A percentile compares a stretch with the other conserved stretches of the same genome.
phyloP scores from a whole-genome alignment of 1,139 yeast species.

The Taiozyma sp. region DNA sequence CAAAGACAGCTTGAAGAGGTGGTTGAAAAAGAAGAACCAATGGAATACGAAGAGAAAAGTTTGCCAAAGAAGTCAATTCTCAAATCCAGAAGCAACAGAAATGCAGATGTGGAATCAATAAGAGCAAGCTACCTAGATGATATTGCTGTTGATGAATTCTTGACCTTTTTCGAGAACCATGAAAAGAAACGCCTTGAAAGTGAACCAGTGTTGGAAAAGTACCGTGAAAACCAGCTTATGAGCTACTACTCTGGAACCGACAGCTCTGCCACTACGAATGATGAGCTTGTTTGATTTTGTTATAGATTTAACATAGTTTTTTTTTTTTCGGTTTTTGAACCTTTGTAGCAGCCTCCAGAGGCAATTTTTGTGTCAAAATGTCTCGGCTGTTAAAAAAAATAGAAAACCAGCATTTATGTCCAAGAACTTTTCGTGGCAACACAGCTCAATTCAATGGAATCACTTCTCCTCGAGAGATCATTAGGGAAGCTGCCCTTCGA shows the following conservation, averaged over 20 bases:
- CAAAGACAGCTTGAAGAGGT: not conserved
- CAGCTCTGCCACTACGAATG: not conserved
- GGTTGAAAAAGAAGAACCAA: not conserved
- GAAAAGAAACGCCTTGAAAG: slow-evolving; percentile 26
- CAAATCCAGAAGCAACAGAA: slow-evolving; percentile 26
- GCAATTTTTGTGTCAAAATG: not conserved
- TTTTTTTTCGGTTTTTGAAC: not conserved
- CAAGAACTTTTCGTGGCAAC: not conserved
- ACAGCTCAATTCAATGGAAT: slow-evolving; percentile 9
- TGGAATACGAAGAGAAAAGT: not conserved
- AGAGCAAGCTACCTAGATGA: slow-evolving; percentile 27
- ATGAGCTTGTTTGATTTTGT: not conserved
- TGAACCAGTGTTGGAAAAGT: slow-evolving; percentile 24
- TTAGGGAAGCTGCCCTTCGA: slow-evolving; percentile 10
- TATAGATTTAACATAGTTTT: not conserved
- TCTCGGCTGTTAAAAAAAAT: not conserved
- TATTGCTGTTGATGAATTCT: slow-evolving; percentile 27
- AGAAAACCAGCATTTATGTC: not conserved
- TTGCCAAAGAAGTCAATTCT: slow-evolving; percentile 23
- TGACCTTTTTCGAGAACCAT: slow-evolving; percentile 26
- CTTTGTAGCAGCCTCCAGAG: not conserved
- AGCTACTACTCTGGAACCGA: slow-evolving; percentile 21
- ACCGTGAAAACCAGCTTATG: slow-evolving; percentile 27
- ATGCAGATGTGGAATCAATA: slow-evolving; percentile 25
- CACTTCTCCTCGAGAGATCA: slow-evolving; percentile 11